Evolutionary conservation across 345 rosid species (phyloP).

Genomic region (Pistacia vera): DNA sequence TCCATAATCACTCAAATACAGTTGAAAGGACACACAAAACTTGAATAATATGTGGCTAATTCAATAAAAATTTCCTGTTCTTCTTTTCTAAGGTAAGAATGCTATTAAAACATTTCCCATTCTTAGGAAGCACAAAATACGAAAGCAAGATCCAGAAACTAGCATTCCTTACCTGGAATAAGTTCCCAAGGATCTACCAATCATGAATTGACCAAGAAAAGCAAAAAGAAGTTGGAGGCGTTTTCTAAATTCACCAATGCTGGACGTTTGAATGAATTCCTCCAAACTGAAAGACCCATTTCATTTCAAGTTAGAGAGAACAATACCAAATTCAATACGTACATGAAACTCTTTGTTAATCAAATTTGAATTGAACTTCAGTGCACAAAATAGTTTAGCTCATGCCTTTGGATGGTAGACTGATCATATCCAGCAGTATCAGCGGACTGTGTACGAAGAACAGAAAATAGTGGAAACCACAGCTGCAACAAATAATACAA

Average conservation of each 20-base stretch:
- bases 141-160: conserved; percentile 8
- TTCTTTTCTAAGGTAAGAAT: no score
- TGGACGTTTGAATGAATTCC: conserved; percentile 83
- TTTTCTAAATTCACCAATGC: conserved; percentile 81
- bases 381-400: not conserved
- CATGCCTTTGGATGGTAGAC: conserved; percentile 68
- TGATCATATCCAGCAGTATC: conserved; percentile 46
- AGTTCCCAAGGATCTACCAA: conserved; percentile 53
- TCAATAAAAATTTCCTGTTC: not conserved
- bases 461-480: conserved; percentile 91
- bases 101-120: not conserved
- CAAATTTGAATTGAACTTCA: conserved; percentile 5
- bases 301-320: conserved; percentile 21
- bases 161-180: conserved; percentile 64
- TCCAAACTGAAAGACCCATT: conserved; percentile 62
- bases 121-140: not conserved
- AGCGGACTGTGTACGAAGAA: conserved; percentile 54
- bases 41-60: not conserved
- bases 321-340: not conserved
- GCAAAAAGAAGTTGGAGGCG: conserved; percentile 88
- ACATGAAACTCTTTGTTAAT: not conserved
- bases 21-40: not conserved
- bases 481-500: conserved; percentile 57
- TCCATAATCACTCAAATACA: not conserved
- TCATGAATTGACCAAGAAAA: conserved; percentile 72